A percentile compares a stretch with the other conserved stretches of the same genome.
Evolutionary conservation across 169 alveolate species (phyloP).

Genomic region (Eimeria praecox): DNA sequence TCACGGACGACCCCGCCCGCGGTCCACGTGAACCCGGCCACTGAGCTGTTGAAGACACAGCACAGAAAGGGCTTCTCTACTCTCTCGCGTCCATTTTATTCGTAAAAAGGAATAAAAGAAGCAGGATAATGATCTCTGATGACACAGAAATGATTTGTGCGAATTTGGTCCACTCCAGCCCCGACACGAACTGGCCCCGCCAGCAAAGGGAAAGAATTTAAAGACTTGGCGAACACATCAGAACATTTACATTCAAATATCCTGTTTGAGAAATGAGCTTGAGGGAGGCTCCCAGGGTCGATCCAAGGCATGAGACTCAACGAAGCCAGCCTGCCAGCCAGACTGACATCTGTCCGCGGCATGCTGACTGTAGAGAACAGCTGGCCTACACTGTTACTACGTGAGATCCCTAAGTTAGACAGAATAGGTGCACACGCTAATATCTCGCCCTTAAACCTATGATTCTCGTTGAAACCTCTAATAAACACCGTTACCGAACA

Average conservation of each 20-base stretch:
- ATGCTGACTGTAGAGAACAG: not conserved
- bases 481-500: too few species aligned
- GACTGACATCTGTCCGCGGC: slow-evolving; percentile 73
- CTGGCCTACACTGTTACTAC: too few species aligned
- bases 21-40: slow-evolving; percentile 7
- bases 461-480: too few species aligned
- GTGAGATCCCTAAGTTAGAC: not conserved
- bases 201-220: not conserved
- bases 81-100: not conserved
- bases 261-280: not conserved
- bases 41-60: slow-evolving; percentile 3
- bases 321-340: slow-evolving; percentile 48
- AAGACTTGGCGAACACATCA: not conserved
- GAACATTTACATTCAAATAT: slow-evolving; percentile 35
- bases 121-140: not conserved
- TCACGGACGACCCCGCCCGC: slow-evolving; percentile 5
- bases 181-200: slow-evolving; percentile 42
- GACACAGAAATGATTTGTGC: slow-evolving; percentile 59
- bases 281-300: slow-evolving; percentile 15
- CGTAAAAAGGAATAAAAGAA: not conserved
- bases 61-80: slow-evolving; percentile 24
- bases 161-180: slow-evolving; percentile 76
- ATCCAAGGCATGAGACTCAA: slow-evolving; percentile 68
- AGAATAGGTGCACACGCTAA: not conserved
- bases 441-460: not conserved